Evolutionary conservation across 805 yeast species (phyloP), one percentile per base, ranked within the genome.

Genomic region (Pichia californica): DNA sequence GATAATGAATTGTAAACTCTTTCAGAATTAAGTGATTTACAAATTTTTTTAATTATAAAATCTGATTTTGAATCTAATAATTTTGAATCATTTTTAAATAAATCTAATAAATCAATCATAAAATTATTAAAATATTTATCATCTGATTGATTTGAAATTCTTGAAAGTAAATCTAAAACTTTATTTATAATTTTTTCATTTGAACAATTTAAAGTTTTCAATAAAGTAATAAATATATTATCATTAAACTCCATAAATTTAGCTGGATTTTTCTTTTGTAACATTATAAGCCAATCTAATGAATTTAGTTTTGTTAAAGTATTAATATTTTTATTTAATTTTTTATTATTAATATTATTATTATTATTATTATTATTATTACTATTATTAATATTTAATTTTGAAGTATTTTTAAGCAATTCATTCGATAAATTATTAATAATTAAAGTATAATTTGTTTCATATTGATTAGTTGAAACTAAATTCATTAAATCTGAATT

Each of bases 201-300:
- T 2, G 91, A 80, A 58, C 64, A 83, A 44, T 69, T 76, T 51
- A 72, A 69, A 0, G 95, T 85, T 56, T 80, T 82, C 41, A 93
- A 68, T 30, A 93, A 68, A 0, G 88, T 86, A 11, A 85, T 79
- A 53, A 88, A 81, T 35, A 88, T 83, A 45, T 77, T 76, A 41
- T 77, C 83, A 45, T 72, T 68, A 43, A 73, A 75, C 34, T 73
- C 74, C 31, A 80, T 58, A 29, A 81, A 68, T 46, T 76, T 72
- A 31, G 68, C 63, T 3, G 84, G 83, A 18, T 82, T 81, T 51
- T 81, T 81, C 23, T 77, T 71, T 56, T 88, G 91, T 32, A 93
- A 69, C 73, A 87, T 77, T 14, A 80, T 78, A 27, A 93, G 68
- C 99, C 99, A 93, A 50, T 89, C 95, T 29, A 93, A 66, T 20